Conservation (phyloP, 345 rosid genomes). For the Crucihimalaya himalaica region DNA sequence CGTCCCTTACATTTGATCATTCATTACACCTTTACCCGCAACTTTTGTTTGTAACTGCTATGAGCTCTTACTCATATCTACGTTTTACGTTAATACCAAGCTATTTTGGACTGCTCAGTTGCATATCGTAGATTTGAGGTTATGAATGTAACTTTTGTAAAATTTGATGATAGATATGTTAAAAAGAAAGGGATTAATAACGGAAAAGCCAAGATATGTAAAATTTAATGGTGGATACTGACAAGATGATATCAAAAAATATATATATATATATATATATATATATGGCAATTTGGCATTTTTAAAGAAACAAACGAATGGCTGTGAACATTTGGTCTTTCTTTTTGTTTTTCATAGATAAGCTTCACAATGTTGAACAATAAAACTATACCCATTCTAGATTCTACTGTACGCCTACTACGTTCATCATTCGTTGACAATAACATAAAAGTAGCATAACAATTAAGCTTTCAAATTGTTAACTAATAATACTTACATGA, state of each 20-base stretch:
- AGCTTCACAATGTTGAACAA: constrained; percentile 2
- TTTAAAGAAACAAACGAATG: constrained; percentile 15
- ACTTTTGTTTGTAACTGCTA: neutral
- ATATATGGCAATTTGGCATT: constrained; percentile 18
- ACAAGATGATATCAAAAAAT: constrained; percentile 10
- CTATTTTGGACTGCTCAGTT: neutral
- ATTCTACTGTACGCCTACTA: neutral
- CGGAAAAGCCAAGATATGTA: neutral
- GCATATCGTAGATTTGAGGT: neutral
- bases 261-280: too few relatives aligned
- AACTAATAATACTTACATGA: neutral
- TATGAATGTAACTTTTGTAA: neutral
- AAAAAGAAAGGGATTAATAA: neutral
- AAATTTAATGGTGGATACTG: constrained; percentile 35
- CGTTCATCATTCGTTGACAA: neutral
- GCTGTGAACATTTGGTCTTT: constrained; percentile 27
- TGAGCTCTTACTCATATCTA: too few relatives aligned
- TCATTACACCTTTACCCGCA: neutral
- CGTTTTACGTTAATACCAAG: neutral
- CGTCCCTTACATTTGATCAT: neutral
- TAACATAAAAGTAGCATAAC: neutral
- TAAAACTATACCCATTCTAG: neutral
- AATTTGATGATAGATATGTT: neutral
- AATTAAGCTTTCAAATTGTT: neutral
- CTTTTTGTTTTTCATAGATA: neutral